A percentile compares a stretch with the other conserved stretches of the same genome.
Conservation (phyloP, 2,329 filamentous ascomycete species). For the Microthyrium microscopicum region DNA sequence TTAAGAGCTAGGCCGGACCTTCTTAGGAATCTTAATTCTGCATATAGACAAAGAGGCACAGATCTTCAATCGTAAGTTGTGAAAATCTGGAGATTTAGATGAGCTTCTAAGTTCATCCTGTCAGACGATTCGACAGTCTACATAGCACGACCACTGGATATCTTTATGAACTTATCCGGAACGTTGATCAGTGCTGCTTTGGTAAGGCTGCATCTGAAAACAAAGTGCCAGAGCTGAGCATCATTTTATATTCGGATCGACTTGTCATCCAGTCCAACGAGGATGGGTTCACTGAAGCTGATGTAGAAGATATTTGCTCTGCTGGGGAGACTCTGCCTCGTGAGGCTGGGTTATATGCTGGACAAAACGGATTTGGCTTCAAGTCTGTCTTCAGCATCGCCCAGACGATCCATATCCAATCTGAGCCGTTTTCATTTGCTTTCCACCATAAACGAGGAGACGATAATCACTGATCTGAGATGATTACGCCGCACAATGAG, state of each 20-base stretch:
- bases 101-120: too few relatives aligned
- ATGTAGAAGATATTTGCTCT: constrained; percentile 23
- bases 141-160: constrained; percentile 15
- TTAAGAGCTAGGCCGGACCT: too few relatives aligned
- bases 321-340: constrained; percentile 22
- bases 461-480: constrained; percentile 32
- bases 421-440: constrained; percentile 20
- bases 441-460: constrained; percentile 12
- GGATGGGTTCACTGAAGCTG: constrained; percentile 22
- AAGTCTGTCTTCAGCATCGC: constrained; percentile 20
- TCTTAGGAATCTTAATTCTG: too few relatives aligned
- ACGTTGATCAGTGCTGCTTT: constrained; percentile 26
- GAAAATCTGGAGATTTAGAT: too few relatives aligned
- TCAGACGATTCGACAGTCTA: constrained; percentile 12
- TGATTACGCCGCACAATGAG: constrained; percentile 29
- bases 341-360: constrained; percentile 14
- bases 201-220: too few relatives aligned
- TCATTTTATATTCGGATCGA: constrained; percentile 11
- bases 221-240: constrained; percentile 12
- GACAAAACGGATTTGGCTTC: constrained; percentile 23
- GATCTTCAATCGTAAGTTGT: too few relatives aligned
- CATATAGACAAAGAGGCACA: too few relatives aligned
- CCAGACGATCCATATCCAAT: constrained; percentile 23
- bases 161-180: constrained; percentile 22
- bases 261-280: constrained; percentile 30